Percentiles rank a stretch among this genome's conserved stretches.
Conservation (phyloP, 345 rosid genomes). For the Sapria himalayana region DNA sequence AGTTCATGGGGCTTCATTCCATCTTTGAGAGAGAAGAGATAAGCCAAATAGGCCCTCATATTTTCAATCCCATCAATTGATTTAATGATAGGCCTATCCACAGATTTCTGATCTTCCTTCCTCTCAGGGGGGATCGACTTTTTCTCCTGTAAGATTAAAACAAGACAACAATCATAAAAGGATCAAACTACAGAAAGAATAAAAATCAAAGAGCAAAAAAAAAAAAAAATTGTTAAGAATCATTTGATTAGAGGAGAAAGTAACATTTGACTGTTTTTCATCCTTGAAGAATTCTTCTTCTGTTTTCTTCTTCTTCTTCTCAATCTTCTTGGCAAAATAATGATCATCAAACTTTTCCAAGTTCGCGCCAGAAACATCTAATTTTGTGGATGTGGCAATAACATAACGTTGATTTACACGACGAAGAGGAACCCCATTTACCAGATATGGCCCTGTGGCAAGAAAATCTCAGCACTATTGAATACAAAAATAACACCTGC, state of each 20-base stretch:
- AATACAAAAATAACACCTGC: too few relatives aligned
- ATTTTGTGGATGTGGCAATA: slow-evolving; percentile 51
- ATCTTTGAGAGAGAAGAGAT: slow-evolving; percentile 61
- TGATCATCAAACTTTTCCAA: slow-evolving; percentile 52
- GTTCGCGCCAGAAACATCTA: slow-evolving; percentile 38
- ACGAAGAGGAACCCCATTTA: slow-evolving; percentile 56
- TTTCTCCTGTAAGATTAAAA: slow-evolving; percentile 26
- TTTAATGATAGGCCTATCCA: slow-evolving; percentile 40
- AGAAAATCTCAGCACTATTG: background rate
- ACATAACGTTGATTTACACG: slow-evolving; percentile 48
- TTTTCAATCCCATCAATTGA: slow-evolving; percentile 51
- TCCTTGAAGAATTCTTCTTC: slow-evolving; percentile 72
- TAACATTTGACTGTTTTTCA: slow-evolving; percentile 54
- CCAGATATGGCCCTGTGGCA: slow-evolving; percentile 45
- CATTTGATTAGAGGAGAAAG: slow-evolving; percentile 4
- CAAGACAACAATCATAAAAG: background rate
- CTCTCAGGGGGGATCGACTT: slow-evolving; percentile 44
- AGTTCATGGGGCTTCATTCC: slow-evolving; percentile 83
- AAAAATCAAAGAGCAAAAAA: background rate
- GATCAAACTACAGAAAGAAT: background rate
- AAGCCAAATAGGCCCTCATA: slow-evolving; percentile 57
- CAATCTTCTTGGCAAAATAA: slow-evolving; percentile 46
- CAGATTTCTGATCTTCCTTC: slow-evolving; percentile 67
- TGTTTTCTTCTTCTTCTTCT: slow-evolving; percentile 53
- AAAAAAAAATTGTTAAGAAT: background rate